phyloP scores from a whole-genome alignment of 108 stramenopile genomes.

The Parietichytrium sp. region DNA sequence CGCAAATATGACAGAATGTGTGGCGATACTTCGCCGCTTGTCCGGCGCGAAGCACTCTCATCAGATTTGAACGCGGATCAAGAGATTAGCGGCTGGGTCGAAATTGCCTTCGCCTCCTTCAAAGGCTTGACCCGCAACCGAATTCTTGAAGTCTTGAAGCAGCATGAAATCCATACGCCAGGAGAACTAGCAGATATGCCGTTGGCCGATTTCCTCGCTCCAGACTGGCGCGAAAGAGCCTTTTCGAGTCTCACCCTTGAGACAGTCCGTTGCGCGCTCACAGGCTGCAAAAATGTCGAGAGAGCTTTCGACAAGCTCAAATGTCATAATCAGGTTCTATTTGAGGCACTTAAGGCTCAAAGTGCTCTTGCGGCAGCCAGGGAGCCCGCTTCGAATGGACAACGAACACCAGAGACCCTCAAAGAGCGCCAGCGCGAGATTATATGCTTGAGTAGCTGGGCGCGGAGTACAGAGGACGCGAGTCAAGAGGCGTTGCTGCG shows the following conservation, averaged over 20 bases:
- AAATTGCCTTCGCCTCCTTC: background rate
- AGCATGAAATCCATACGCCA: background rate
- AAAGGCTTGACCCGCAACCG: background rate
- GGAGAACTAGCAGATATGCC: constrained; percentile 31
- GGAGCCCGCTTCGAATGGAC: background rate
- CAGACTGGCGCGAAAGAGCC: background rate
- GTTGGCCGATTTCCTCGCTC: background rate
- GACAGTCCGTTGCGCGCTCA: background rate
- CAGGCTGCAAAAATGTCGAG: background rate
- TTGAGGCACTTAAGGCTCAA: too few species aligned
- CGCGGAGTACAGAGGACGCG: constrained; percentile 21
- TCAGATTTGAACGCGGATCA: background rate
- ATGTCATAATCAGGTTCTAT: background rate
- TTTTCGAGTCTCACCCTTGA: background rate
- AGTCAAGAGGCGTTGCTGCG: constrained; percentile 21
- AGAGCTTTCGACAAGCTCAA: background rate
- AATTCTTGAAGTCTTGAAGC: background rate
- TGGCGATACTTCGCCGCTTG: background rate
- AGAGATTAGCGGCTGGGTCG: background rate
- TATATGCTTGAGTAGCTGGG: constrained; percentile 15
- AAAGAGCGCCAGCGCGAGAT: background rate
- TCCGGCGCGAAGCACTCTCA: background rate
- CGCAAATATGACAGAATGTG: background rate
- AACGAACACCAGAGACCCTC: background rate
- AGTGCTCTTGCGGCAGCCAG: background rate